A percentile compares a stretch with the other conserved stretches of the same genome.
phyloP scores from a whole-genome alignment of 1,139 yeast species.

The Geotrichum siamense region DNA sequence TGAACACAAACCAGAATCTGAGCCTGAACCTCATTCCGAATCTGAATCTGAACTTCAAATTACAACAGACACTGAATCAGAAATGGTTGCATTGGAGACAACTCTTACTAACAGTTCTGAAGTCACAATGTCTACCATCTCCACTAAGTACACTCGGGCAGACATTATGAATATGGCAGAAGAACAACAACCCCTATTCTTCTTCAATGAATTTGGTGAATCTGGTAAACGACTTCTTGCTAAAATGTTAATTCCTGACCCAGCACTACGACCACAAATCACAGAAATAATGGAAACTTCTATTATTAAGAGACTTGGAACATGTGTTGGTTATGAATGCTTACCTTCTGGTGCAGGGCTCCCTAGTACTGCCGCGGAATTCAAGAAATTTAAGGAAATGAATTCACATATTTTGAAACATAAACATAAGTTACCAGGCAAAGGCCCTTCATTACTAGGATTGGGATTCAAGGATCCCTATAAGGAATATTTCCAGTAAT shows the following conservation, averaged over 20 bases:
- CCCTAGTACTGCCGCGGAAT: conserved; percentile 6
- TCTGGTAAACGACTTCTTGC: conserved; percentile 26
- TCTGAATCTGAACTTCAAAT: conserved; percentile 11
- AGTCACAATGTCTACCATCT: not conserved
- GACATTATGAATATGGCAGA: conserved; percentile 15
- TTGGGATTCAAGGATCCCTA: conserved; percentile 16
- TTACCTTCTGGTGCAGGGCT: not conserved
- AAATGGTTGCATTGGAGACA: not conserved
- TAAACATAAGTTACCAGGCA: conserved; percentile 11
- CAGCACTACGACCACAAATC: conserved; percentile 63
- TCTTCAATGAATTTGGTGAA: conserved; percentile 28
- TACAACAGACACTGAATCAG: not conserved
- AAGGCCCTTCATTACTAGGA: conserved; percentile 15
- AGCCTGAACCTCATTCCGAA: not conserved
- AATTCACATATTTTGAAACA: conserved; percentile 12
- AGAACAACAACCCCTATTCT: conserved; percentile 64
- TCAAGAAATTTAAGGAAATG: conserved; percentile 10
- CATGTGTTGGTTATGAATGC: conserved; percentile 10
- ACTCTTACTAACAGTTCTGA: not conserved
- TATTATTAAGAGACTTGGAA: conserved; percentile 6
- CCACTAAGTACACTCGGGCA: conserved; percentile 6
- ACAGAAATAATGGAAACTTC: conserved; percentile 46
- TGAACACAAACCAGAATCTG: not conserved
- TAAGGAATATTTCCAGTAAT: conserved; percentile 11
- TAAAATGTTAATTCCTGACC: conserved; percentile 63